These are phyloP conservation scores for Aspergillus versicolor DNA, from an alignment of 2,329 filamentous ascomycete species.

Conservation along the genomic window DNA sequence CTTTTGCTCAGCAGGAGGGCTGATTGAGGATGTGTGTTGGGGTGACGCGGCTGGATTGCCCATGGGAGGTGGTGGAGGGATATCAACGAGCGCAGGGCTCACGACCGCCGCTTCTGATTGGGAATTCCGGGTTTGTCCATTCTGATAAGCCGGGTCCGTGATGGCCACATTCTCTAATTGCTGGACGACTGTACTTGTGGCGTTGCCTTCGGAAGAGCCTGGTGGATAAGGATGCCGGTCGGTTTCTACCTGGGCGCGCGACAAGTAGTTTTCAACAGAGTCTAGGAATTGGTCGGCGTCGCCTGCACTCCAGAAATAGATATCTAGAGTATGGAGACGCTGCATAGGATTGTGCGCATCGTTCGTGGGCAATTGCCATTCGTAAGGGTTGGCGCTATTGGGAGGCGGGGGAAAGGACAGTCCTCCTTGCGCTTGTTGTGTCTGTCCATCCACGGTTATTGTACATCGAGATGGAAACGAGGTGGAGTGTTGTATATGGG, in stretches of 20 bases:
- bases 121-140: conserved; percentile 44
- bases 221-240: conserved; percentile 45
- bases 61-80: conserved; percentile 27
- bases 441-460: conserved; percentile 51
- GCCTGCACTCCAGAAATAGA: conserved; percentile 64
- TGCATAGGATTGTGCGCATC: conserved; percentile 52
- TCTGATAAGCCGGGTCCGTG: conserved; percentile 50
- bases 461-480: conserved; percentile 62
- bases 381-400: conserved; percentile 30
- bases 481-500: conserved; percentile 56
- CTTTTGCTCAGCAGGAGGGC: conserved; percentile 21
- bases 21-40: conserved; percentile 14
- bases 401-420: conserved; percentile 27
- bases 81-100: conserved; percentile 21
- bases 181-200: conserved; percentile 61
- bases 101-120: conserved; percentile 25
- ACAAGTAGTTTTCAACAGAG: conserved; percentile 37
- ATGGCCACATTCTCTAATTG: conserved; percentile 63
- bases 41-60: conserved; percentile 16
- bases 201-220: conserved; percentile 32
- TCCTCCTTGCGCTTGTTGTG: conserved; percentile 23
- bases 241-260: conserved; percentile 47
- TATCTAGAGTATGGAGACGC: conserved; percentile 59
- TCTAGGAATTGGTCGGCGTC: conserved; percentile 58
- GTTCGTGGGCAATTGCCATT: conserved; percentile 59